Evolutionary conservation across 176 grass and related monocot genomes (phyloP), one percentile per base, ranked within the genome.

Genomic region (Areca catechu): DNA sequence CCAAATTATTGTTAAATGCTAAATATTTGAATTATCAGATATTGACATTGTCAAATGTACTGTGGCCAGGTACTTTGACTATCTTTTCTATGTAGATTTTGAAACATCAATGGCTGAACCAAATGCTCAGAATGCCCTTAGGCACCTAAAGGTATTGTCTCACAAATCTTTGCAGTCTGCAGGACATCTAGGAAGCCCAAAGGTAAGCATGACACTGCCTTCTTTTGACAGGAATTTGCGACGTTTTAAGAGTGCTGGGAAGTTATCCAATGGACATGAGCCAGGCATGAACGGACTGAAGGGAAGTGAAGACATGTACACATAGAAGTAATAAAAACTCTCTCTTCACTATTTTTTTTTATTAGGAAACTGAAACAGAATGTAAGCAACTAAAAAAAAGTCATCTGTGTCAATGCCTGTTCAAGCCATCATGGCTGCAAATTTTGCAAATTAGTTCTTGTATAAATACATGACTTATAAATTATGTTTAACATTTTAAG

Each of bases 11-110:
- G 10, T 43, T 43, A 43, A 43, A 43, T 43, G 34, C 34, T 34
- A 43, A 12, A 43, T 43, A 43, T 12, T 43, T 12, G 10, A 43
- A 43, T 43, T 9, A 10, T 43, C 34, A 43, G 10, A 43, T 43
- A 43, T 43, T 43, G 14, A 43, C 34, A 14, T 43, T 43, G 34
- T 43, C 10, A 3, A 43, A 43, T 43, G 14, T 43, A 43, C 6
- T 2, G 2, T 80, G 15, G 17, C 54, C 71, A 25, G 71, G 49
- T 82, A 89, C 52, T 95, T 95, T 17, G 84, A 95, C 70, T 89
- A 95, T 63, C 79, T 86, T 49, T 95, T 90, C 68, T 95, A 95
- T 51, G 91, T 90, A 5, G 86, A 95, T 81, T 85, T 95, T 48
- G 91, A 90, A 50, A 79, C 82, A 18, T 95, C 91, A 66, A 86